phyloP scores from a whole-genome alignment of 1,284 basidiomycete genomes.

The Pisolithus thermaeus region DNA sequence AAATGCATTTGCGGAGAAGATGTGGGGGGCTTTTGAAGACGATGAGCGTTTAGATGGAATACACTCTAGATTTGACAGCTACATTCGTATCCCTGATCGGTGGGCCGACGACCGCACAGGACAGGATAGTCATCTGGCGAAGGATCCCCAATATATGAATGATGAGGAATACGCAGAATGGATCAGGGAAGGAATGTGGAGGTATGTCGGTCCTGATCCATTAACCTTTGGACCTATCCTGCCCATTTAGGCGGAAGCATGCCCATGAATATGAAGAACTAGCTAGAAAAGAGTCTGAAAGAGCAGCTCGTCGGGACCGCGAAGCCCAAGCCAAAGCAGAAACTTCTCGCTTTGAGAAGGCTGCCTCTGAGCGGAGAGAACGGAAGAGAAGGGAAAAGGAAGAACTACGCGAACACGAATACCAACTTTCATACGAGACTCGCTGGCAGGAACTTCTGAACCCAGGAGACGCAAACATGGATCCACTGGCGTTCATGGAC shows the following conservation, averaged over 20 bases:
- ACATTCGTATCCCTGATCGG: slow-evolving; percentile 57
- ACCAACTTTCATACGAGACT: slow-evolving; percentile 49
- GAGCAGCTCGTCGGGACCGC: slow-evolving; percentile 44
- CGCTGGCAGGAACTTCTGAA: slow-evolving; percentile 53
- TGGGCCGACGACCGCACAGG: slow-evolving; percentile 32
- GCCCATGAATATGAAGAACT: slow-evolving; percentile 61
- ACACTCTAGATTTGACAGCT: slow-evolving; percentile 59
- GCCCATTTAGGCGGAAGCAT: slow-evolving; percentile 52
- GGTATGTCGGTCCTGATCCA: slow-evolving; percentile 35
- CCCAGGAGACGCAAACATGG: slow-evolving; percentile 14
- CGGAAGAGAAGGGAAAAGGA: slow-evolving; percentile 42
- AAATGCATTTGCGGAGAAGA: slow-evolving; percentile 58
- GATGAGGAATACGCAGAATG: slow-evolving; percentile 84
- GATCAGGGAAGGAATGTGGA: slow-evolving; percentile 75
- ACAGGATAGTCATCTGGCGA: slow-evolving; percentile 36
- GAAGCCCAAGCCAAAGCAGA: slow-evolving; percentile 53
- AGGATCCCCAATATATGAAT: slow-evolving; percentile 61
- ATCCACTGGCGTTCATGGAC: slow-evolving; percentile 46
- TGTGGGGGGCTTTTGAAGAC: slow-evolving; percentile 63
- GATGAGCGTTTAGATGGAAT: slow-evolving; percentile 61
- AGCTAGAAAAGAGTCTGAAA: slow-evolving; percentile 46
- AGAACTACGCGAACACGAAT: slow-evolving; percentile 34
- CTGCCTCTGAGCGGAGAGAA: slow-evolving; percentile 45
- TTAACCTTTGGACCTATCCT: slow-evolving; percentile 1
- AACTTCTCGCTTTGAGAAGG: slow-evolving; percentile 44